phyloP scores from a whole-genome alignment of 257 asterid species.

The Gentiana dahurica region DNA sequence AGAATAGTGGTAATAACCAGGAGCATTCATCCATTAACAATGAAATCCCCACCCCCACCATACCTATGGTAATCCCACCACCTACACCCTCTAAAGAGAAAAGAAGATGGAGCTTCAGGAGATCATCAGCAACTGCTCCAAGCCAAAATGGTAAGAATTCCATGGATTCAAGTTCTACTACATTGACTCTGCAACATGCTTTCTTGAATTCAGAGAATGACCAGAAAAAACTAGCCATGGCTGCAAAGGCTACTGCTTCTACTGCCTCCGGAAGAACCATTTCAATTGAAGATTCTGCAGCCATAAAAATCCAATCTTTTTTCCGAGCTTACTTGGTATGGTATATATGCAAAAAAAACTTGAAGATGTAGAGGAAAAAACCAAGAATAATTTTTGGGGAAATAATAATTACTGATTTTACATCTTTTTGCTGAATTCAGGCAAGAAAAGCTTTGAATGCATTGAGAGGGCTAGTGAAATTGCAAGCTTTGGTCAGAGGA shows the following conservation, averaged over 20 bases:
- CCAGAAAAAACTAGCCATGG: conserved; percentile 45
- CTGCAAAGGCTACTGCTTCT: conserved; percentile 69
- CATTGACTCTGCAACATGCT: conserved; percentile 11
- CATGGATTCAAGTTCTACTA: conserved; percentile 8
- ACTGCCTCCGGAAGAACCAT: conserved; percentile 17
- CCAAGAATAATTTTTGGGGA: no score
- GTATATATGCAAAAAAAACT: neutral
- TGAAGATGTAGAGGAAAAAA: neutral
- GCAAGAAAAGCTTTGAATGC: conserved; percentile 97
- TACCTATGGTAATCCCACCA: conserved; percentile 42
- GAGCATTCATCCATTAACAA: conserved; percentile 6
- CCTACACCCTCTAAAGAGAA: conserved; percentile 68
- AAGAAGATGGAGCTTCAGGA: conserved; percentile 91
- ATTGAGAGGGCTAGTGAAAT: conserved; percentile 75
- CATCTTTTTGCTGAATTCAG: conserved; percentile 16
- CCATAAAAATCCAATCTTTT: conserved; percentile 61
- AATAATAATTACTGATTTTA: neutral
- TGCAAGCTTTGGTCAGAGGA: conserved; percentile 92
- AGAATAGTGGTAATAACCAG: conserved; percentile 2
- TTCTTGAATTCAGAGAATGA: conserved; percentile 26
- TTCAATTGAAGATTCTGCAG: conserved; percentile 46
- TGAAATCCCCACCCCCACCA: conserved; percentile 18
- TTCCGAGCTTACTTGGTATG: conserved; percentile 73
- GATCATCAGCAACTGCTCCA: conserved; percentile 69
- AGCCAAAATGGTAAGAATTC: conserved; percentile 22